Base-by-base conservation (phyloP, 192 early-diverging fungal genomes). In the Kickxella alabastrina region DNA sequence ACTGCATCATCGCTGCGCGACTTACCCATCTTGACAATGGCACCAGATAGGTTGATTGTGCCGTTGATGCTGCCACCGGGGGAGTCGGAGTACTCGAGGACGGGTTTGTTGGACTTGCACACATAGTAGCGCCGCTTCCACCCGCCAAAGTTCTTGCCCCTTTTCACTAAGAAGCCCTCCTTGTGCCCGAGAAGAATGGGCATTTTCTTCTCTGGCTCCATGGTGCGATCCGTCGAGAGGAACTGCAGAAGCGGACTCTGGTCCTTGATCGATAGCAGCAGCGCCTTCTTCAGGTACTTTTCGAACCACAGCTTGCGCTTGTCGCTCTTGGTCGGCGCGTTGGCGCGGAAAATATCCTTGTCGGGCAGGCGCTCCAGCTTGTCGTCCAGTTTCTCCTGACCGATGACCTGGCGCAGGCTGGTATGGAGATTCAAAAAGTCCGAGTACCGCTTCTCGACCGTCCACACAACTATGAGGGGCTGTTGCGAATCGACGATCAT, bases 131-230 rank as follows among this genome's bases (percentile, higher is more conserved):
- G 81, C 27, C 88, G 79, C 62, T 97, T 97, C 93, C 93, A 95
- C 9, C 91, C 93, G 43, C 95, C 93, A 88, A 97, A 96, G 64
- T 86, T 92, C 60, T 94, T 97, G 41, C 95, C 93, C 71, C 85
- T 85, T 60, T 95, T 97, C 39, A 89, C 86, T 49, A 96, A 66
- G 44, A 85, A 91, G 6, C 93, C 93, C 70, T 93, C 91, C 51
- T 89, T 91, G 54, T 77, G 68, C 0, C 82, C 83, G 10, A 79
- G 43, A n/a, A 72, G 61, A 47, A 81, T 77, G n/a, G 68, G 64
- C 73, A 75, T 75, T 31, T 52, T 60, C 42, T 54, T 55, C 45
- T 66, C 64, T 6, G 74, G 31, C 57, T 77, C 61, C 57, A 80
- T 80, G 1, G 80, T 65, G 21, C 87, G 68, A 52, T 86, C 80